Evolutionary conservation across 2,329 filamentous ascomycete species (phyloP).

Genomic region (Phyllosticta paracitricarpa): DNA sequence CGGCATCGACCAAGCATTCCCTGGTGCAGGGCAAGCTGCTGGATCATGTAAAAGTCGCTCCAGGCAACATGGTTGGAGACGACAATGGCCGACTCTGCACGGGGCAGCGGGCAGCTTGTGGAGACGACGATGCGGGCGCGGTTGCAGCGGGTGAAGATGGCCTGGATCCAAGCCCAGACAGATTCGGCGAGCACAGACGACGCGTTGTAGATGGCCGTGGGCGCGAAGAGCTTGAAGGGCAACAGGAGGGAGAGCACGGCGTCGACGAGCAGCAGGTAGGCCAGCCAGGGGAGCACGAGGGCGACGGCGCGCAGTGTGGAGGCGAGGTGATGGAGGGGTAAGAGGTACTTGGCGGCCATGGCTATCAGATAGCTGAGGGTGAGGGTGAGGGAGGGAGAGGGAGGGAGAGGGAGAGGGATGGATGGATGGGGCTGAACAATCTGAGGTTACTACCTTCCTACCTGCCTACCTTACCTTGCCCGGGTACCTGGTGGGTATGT

Average conservation of each 20-base stretch:
- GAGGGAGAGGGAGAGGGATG: neutral
- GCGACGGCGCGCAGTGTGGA: constrained; percentile 31
- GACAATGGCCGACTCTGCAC: constrained; percentile 50
- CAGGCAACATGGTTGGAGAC: constrained; percentile 52
- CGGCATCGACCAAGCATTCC: constrained; percentile 52
- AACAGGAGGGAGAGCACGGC: constrained; percentile 29
- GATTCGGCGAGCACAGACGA: constrained; percentile 46
- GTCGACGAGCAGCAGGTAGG: constrained; percentile 44
- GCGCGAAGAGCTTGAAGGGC: constrained; percentile 25
- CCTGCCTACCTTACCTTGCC: too few relatives aligned
- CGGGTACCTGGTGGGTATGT: too few relatives aligned
- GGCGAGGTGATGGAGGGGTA: neutral
- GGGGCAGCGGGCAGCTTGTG: constrained; percentile 28
- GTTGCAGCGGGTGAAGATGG: constrained; percentile 46
- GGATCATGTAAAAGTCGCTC: constrained; percentile 56
- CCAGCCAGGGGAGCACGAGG: constrained; percentile 43
- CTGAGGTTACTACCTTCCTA: too few relatives aligned
- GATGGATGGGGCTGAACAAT: neutral
- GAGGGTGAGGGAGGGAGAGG: neutral
- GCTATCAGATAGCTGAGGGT: neutral
- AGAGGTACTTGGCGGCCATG: neutral
- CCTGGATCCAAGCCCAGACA: constrained; percentile 49
- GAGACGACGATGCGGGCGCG: constrained; percentile 44
- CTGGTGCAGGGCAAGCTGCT: constrained; percentile 43
- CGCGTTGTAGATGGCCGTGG: constrained; percentile 42